Evolutionary conservation across 1,284 basidiomycete species (phyloP).

Genomic region (Ustilago vetiveriae): DNA sequence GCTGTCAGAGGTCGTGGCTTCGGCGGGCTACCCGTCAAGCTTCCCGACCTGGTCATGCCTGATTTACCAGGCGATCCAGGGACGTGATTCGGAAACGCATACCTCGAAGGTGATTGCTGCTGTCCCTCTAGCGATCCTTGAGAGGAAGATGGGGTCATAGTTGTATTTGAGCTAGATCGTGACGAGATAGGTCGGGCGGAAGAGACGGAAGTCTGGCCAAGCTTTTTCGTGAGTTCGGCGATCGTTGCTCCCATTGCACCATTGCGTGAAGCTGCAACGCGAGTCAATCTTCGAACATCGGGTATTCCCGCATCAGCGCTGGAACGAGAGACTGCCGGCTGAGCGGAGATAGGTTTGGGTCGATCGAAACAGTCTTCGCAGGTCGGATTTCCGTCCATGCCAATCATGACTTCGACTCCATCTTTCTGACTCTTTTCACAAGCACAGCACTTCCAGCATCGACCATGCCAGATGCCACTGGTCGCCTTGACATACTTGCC

Average conservation of each 20-base stretch:
- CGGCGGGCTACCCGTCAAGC: conserved; percentile 37
- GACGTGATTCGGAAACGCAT: conserved; percentile 10
- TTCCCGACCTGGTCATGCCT: conserved; percentile 22
- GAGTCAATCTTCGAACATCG: conserved; percentile 20
- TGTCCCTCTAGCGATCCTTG: not conserved
- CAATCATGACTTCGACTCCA: conserved; percentile 36
- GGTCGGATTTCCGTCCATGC: conserved; percentile 50
- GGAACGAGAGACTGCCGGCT: too few relatives aligned
- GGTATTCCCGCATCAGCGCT: not conserved
- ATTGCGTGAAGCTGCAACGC: conserved; percentile 8
- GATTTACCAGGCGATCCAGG: conserved; percentile 12
- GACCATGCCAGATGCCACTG: conserved; percentile 51
- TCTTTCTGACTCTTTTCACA: conserved; percentile 30
- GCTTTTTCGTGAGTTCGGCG: conserved; percentile 51
- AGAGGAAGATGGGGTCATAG: conserved; percentile 1
- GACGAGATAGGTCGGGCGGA: not conserved
- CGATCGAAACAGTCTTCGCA: conserved; percentile 55
- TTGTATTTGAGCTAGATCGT: conserved; percentile 6
- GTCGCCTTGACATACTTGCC: conserved; percentile 53
- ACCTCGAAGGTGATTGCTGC: conserved; percentile 10
- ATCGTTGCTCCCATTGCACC: conserved; percentile 55
- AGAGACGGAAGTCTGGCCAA: conserved; percentile 23
- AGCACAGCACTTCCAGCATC: conserved; percentile 50
- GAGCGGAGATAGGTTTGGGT: conserved; percentile 1
- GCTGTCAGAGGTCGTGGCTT: conserved; percentile 53